Base-by-base conservation (phyloP, 1,139 yeast genomes). In the Geotrichum histeridarum region DNA sequence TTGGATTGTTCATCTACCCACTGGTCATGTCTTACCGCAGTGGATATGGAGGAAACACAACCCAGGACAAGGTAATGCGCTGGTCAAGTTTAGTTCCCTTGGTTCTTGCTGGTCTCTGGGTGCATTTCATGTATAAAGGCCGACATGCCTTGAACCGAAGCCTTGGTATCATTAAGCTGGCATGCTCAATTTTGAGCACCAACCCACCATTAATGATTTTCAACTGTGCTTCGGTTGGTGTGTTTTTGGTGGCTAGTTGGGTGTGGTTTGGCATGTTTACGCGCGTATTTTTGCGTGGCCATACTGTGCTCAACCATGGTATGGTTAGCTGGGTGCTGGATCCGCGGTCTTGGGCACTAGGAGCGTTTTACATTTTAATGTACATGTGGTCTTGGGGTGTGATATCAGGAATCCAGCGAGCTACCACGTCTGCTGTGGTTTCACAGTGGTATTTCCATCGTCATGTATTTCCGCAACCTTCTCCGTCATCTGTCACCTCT, bases 341-440 rank as follows among this genome's bases (percentile, higher is more conserved):
- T 45, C 61, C 67, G 31, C 62, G 63, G 39, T 63, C 71, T 2
- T 70, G 73, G 66, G 52, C 64, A 4, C 63, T 73, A 1, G 76
- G 72, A 1, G 66, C 65, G 5, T 68, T 70, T 58, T 72, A 71
- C 60, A 60, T 69, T 2, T 58, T 73, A 32, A 67, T 72, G 69
- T 73, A 70, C 57, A 58, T 74, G 37, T 74, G 77, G 77, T 70
- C 77, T 1, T 72, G 75, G 72, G 73, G 73, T 1, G 69, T 74
- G 17, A 57, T 74, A 11, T 64, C 71, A 46, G 74, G 74, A 4
- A 60, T 73, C 41, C 73, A 72, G 56, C 65, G 73, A 17, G 64
- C 66, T 31, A 61, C 72, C 1, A 61, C 72, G 1, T 61, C 75
- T 1, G 69, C 70, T 5, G 62, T 72, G 1, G 73, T 73, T 7